Base-by-base conservation (phyloP, 176 grass and related monocot genomes). In the Olyra latifolia region DNA sequence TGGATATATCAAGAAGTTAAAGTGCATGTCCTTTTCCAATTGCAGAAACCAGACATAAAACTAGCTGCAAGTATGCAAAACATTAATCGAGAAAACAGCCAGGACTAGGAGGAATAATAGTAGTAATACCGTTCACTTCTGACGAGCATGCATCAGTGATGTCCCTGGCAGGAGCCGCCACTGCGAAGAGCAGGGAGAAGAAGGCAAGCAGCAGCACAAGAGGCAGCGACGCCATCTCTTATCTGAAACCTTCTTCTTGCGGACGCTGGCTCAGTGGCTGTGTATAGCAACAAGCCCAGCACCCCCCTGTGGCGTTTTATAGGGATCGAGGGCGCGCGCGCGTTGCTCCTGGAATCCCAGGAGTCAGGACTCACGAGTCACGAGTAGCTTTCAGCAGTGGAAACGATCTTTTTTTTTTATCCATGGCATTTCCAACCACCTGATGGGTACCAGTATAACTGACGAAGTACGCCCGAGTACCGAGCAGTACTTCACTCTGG, bases 131-230 rank as follows among this genome's bases (percentile, higher is more conserved):
- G 0, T 86, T 76, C 0, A 86, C 67, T 71, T 86, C 39, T 4
- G 88, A 89, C 49, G 83, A 82, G 83, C 88, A 89, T 4, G 82
- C 77, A 63, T 85, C 82, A 5, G 83, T 52, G 88, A 85, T 49
- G 66, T 86, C 88, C 66, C 88, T 86, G 72, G 78, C 67, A 32
- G 88, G 78, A 52, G 88, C 82, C 57, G 72, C 88, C 78, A 52
- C 83, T 7, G 78, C 72, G 72, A 89, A 81, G 60, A 89, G 83
- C 58, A 89, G 72, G 17, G 83, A 86, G 83, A 89, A 76, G 17
- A 89, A 76, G 17, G 83, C 88, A 35, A 73, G 15, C 24, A 89
- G 83, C 32, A 35, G 32, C 32, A 35, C 32, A 3, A 63, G 65
- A 11, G 80, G 16, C 60, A 55, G 11, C 66, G 65, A 16, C 66